phyloP scores from a whole-genome alignment of 768 basidiomycete species.

The Serendipita vermifera region DNA sequence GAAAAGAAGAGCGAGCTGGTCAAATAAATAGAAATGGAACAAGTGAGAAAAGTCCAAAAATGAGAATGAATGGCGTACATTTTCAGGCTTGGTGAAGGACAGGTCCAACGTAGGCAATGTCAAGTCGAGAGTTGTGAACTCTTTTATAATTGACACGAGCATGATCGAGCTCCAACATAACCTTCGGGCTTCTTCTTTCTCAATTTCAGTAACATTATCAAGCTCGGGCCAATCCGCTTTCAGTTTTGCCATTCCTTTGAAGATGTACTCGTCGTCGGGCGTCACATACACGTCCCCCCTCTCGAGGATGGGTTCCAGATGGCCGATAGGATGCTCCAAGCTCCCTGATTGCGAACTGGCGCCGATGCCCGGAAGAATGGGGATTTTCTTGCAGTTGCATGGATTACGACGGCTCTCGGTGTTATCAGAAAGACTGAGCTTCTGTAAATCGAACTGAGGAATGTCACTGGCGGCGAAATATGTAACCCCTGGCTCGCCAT shows the following conservation, averaged over 20 bases:
- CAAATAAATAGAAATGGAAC: not conserved
- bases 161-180: constrained; percentile 6
- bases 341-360: too few species aligned
- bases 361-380: too few species aligned
- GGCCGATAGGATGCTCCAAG: too few species aligned
- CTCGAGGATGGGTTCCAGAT: too few species aligned
- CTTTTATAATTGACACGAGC: not conserved
- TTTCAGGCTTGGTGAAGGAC: not conserved
- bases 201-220: not conserved
- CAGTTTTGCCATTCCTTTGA: too few species aligned
- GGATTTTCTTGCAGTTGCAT: too few species aligned
- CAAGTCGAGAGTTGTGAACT: not conserved
- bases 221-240: not conserved
- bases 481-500: constrained; percentile 39
- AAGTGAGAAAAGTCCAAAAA: not conserved
- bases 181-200: constrained; percentile 6
- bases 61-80: not conserved
- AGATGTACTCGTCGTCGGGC: too few species aligned
- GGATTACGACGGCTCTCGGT: too few species aligned
- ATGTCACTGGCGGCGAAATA: constrained; percentile 38
- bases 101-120: not conserved
- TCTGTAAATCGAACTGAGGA: constrained; percentile 23
- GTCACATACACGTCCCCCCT: too few species aligned
- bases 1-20: not conserved
- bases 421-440: too few species aligned